These are phyloP conservation scores for Diatrype stigma DNA, from an alignment of 2,329 filamentous ascomycete species.

Conservation along the genomic window DNA sequence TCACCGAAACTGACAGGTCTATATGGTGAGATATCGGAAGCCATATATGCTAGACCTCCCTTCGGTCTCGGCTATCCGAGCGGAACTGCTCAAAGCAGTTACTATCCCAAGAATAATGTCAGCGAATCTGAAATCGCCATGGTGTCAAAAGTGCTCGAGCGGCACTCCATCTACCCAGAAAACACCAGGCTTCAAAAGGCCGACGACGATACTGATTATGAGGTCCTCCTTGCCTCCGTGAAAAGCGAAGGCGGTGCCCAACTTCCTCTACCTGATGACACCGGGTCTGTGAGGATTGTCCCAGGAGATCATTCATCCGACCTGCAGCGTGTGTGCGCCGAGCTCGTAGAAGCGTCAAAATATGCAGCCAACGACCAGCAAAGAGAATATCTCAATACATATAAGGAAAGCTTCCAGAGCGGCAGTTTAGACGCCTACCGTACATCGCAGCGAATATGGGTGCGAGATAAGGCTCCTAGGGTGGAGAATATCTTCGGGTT, in stretches of 20 bases:
- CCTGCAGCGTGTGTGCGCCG: slow-evolving; percentile 43
- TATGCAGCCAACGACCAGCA: slow-evolving; percentile 50
- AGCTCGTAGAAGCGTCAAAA: slow-evolving; percentile 42
- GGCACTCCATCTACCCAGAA: slow-evolving; percentile 48
- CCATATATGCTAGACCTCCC: slow-evolving; percentile 44
- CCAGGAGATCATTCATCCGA: slow-evolving; percentile 50
- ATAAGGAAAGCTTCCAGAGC: slow-evolving; percentile 51
- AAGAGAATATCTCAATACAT: slow-evolving; percentile 45
- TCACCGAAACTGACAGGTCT: slow-evolving; percentile 36
- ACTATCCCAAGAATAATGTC: slow-evolving; percentile 51
- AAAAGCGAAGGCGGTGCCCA: slow-evolving; percentile 7
- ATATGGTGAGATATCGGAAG: slow-evolving; percentile 37
- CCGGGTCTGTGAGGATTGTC: slow-evolving; percentile 40
- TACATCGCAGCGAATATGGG: slow-evolving; percentile 52
- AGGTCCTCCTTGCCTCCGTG: slow-evolving; percentile 39
- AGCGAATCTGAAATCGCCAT: slow-evolving; percentile 48
- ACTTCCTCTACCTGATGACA: slow-evolving; percentile 13
- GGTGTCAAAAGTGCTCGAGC: slow-evolving; percentile 46
- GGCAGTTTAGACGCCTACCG: slow-evolving; percentile 53
- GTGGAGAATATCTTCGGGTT: slow-evolving; percentile 60
- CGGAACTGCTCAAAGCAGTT: slow-evolving; percentile 47
- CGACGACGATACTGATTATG: slow-evolving; percentile 33
- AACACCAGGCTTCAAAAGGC: slow-evolving; percentile 50
- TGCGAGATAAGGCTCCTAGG: slow-evolving; percentile 51
- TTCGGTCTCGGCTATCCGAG: slow-evolving; percentile 55